Evolutionary conservation across 345 rosid genomes (phyloP), one percentile per base, ranked within the genome.

Genomic region (Salix purpurea): DNA sequence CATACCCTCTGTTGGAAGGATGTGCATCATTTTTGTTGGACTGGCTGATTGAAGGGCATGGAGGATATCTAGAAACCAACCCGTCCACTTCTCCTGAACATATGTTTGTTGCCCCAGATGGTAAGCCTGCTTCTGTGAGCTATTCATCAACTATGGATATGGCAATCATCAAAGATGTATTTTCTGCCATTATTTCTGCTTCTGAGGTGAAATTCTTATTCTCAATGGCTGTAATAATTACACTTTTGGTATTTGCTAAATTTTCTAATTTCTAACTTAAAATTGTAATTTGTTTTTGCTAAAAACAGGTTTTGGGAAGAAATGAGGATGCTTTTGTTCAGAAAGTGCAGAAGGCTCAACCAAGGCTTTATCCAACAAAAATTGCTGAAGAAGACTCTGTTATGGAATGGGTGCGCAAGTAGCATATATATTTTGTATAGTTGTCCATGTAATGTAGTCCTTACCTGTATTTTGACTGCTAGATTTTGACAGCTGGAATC

Each of bases 21-120:
- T 96, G 99, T 76, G 78, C 88, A 2, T 56, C 75, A 32, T 93
- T 92, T 84, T 84, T 96, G 76, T 83, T 96, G 85, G 96, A 93
- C 82, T 96, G 99, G 98, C 83, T 93, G 82, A 85, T 96, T 65
- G 88, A 96, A 87, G 97, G 94, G 28, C 82, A 61, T 67, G 91
- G 83, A 2, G 94, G 92, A 68, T 90, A 85, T 88, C 89, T 96
- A 10, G 94, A 84, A 81, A 89, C 98, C 62, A 96, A 91, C 82
- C 99, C 99, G 68, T 96, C 99, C 67, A 96, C 99, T 46, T 96
- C 98, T 79, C 99, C 98, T 26, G 99, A 96, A 73, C 98, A 93
- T 82, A 69, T 77, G 81, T 96, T 96, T 76, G 86, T 88, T 48
- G 87, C 94, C 77, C 96, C 96, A 7, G 91, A 88, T 83, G 96